phyloP scores from a whole-genome alignment of 805 yeast genomes.

The Brettanomyces anomalus region DNA sequence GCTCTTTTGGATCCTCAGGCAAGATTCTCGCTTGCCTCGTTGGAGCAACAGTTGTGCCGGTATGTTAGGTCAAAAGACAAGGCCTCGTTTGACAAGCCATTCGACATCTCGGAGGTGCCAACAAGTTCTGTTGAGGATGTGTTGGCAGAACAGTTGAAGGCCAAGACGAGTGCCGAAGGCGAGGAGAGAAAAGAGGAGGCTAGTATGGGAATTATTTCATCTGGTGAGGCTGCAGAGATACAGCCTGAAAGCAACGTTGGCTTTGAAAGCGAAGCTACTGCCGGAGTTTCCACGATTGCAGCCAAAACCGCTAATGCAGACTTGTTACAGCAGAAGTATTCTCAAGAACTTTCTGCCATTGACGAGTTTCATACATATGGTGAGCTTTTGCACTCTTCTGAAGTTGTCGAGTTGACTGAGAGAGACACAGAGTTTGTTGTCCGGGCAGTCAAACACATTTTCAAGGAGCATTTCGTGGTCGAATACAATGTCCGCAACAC shows the following conservation, averaged over 20 bases:
- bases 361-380: conserved; percentile 54
- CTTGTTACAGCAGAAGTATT: no score
- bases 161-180: conserved; percentile 31
- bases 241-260: no score
- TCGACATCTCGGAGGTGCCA: conserved; percentile 66
- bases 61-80: conserved; percentile 51
- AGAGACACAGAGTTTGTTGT: conserved; percentile 90
- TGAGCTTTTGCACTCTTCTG: conserved; percentile 61
- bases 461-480: conserved; percentile 60
- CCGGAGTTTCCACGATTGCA: conserved; percentile 37
- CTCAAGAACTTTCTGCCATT: no score
- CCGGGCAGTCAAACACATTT: conserved; percentile 73
- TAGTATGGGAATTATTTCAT: no score
- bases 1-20: conserved; percentile 58
- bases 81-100: conserved; percentile 42
- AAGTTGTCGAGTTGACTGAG: conserved; percentile 67
- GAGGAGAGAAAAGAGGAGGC: no score
- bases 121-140: conserved; percentile 57
- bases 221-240: no score
- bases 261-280: conserved; percentile 23
- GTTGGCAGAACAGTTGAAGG: conserved; percentile 52
- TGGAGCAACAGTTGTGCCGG: conserved; percentile 67
- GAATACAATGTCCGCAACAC: conserved; percentile 86
- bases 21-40: conserved; percentile 62
- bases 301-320: no score